A percentile compares a stretch with the other conserved stretches of the same genome.
These are phyloP conservation scores for Phytophthora agathidicida DNA, from an alignment of 352 stramenopile species.

Conservation along the genomic window DNA sequence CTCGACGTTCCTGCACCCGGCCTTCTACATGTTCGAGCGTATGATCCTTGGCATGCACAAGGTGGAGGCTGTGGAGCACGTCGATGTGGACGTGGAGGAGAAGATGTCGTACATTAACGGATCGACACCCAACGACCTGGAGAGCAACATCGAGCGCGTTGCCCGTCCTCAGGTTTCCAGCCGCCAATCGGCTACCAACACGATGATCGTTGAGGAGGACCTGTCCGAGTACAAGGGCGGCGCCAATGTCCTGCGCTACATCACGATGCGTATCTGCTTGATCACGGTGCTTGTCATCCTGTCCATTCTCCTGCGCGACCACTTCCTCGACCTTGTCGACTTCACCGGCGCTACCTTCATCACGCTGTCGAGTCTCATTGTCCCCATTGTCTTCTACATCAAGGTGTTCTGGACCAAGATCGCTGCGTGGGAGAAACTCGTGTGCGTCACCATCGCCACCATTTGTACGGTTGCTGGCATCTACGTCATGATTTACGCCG, in stretches of 20 bases:
- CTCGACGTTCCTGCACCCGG: conserved; percentile 29
- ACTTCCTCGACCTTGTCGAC: conserved; percentile 54
- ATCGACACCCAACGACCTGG: conserved; percentile 32
- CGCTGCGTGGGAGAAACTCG: conserved; percentile 44
- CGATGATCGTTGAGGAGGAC: conserved; percentile 34
- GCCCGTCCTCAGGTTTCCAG: conserved; percentile 2
- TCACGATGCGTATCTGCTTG: conserved; percentile 38
- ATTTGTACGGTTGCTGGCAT: conserved; percentile 36
- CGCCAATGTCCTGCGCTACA: conserved; percentile 39
- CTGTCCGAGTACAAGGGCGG: conserved; percentile 42
- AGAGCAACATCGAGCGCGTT: conserved; percentile 25
- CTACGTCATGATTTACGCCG: conserved; percentile 48
- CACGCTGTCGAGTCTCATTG: conserved; percentile 47
- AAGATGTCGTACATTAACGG: conserved; percentile 37
- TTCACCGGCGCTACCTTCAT: conserved; percentile 56
- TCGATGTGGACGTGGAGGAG: conserved; percentile 21
- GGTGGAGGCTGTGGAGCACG: not conserved
- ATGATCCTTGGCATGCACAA: conserved; percentile 33
- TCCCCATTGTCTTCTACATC: conserved; percentile 57
- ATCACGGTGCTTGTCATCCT: conserved; percentile 41
- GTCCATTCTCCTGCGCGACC: conserved; percentile 48
- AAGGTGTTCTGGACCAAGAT: conserved; percentile 52
- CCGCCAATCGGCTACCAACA: conserved; percentile 14
- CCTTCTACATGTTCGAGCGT: conserved; percentile 37
- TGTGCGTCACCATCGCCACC: conserved; percentile 31